Conservation (phyloP, 2,329 filamentous ascomycete species). For the Fusarium concolor region DNA sequence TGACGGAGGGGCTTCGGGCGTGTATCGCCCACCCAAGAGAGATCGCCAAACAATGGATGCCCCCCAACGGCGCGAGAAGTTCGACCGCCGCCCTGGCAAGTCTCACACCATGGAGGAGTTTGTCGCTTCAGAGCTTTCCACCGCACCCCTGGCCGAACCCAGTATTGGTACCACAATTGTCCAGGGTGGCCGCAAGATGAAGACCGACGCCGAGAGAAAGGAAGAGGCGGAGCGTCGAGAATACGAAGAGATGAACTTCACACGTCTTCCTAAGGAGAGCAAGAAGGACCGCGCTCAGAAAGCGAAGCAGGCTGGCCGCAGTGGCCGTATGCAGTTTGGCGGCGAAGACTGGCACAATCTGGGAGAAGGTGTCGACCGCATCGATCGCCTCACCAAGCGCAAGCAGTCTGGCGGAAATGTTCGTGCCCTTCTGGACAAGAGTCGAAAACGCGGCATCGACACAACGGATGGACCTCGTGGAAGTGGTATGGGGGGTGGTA, state of each 20-base stretch:
- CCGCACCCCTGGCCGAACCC: constrained; percentile 83
- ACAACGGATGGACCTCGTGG: constrained; percentile 75
- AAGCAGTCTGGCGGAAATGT: constrained; percentile 69
- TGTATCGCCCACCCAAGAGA: constrained; percentile 91
- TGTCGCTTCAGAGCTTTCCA: constrained; percentile 83
- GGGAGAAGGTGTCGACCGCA: constrained; percentile 86
- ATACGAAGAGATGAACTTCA: constrained; percentile 94
- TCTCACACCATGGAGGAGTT: constrained; percentile 94
- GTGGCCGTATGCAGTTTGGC: constrained; percentile 75
- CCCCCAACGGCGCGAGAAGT: constrained; percentile 69
- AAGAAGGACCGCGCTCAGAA: constrained; percentile 86
- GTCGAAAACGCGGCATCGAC: constrained; percentile 81
- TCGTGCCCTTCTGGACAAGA: constrained; percentile 79
- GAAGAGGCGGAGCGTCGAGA: constrained; percentile 81
- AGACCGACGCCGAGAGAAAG: constrained; percentile 79
- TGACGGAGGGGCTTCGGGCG: constrained; percentile 66
- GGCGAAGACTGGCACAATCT: constrained; percentile 94
- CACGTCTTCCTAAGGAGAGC: constrained; percentile 83
- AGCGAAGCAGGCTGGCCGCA: constrained; percentile 61
- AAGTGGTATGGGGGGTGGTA: constrained; percentile 67
- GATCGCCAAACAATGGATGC: constrained; percentile 87
- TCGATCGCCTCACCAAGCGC: constrained; percentile 82
- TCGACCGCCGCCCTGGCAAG: constrained; percentile 72
- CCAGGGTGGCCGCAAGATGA: constrained; percentile 80
- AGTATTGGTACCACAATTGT: constrained; percentile 93